Base-by-base conservation (phyloP, 2,329 filamentous ascomycete species). In the Aspergillus sp. region DNA sequence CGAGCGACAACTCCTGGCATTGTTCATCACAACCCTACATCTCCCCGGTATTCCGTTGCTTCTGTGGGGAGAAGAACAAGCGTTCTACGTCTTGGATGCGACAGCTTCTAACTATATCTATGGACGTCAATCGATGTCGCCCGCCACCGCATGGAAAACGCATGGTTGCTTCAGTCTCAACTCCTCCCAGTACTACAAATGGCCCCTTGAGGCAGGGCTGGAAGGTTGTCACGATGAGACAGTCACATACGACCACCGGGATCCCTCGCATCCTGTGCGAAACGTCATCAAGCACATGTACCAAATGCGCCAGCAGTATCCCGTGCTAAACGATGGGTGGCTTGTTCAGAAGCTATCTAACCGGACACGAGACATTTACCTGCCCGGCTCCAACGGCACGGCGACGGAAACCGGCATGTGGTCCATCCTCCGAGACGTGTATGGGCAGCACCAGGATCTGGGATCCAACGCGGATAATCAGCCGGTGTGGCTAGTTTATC, bases 61-160 rank as follows among this genome's bases (percentile, higher is more conserved):
- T 13, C 72, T 78, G 13, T 85, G 80, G 78, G 82, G 82, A 15
- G 82, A 85, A 59, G 82, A 85, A 58, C 82, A 85, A 63, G 78
- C 76, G 0, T 81, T 81, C 51, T 84, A 84, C 55, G 67, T 83
- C 0, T 65, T 84, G 2, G 82, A 85, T 58, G 83, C 79, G 49
- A 83, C 81, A 0, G 81, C 81, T 4, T 68, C 69, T 49, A 84
- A 85, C 57, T 85, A 85, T 58, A 74, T 85, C 38, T 85, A 80
- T 59, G 82, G 82, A 17, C 77, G 82, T 55, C 78, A 81, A 59
- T 68, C 82, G 2, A 83, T 85, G 75, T 76, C 78, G 7, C 74
- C 80, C 2, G 72, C 79, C 2, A 75, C 75, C 2, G 82, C 81
- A 2, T 85, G 82, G 82, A 78, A 82, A 55, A 72, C 75, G 32